Evolutionary conservation across 345 rosid species (phyloP).

Genomic region (Salix suchowensis): DNA sequence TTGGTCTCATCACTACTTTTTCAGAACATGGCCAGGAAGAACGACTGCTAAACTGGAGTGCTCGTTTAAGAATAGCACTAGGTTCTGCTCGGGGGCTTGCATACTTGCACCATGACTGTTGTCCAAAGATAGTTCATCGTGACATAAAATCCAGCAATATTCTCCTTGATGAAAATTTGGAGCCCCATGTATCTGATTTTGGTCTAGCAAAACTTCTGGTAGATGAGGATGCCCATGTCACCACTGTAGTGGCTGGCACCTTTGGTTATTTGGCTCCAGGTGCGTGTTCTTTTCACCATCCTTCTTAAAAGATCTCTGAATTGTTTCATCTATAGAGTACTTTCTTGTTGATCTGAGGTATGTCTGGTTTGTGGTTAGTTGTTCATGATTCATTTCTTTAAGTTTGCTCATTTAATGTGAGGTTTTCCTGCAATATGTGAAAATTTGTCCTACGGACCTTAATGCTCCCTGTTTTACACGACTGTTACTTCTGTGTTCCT

Average conservation of each 20-base stretch:
- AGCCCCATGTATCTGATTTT: slow-evolving; percentile 86
- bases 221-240: slow-evolving; percentile 87
- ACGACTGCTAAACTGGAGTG: slow-evolving; percentile 57
- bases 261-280: slow-evolving; percentile 98
- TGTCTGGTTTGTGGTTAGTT: not conserved
- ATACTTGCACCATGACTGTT: slow-evolving; percentile 86
- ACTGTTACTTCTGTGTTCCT: too few relatives aligned
- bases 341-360: too few relatives aligned
- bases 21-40: slow-evolving; percentile 36
- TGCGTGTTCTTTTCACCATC: slow-evolving; percentile 11
- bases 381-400: not conserved
- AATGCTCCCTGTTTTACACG: not conserved
- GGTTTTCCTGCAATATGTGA: not conserved
- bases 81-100: slow-evolving; percentile 91
- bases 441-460: not conserved
- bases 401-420: not conserved
- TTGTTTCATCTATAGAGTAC: too few relatives aligned
- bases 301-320: too few relatives aligned
- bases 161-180: slow-evolving; percentile 81
- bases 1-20: not conserved
- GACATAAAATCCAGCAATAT: slow-evolving; percentile 95
- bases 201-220: slow-evolving; percentile 95
- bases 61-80: slow-evolving; percentile 63
- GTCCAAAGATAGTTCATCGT: slow-evolving; percentile 80
- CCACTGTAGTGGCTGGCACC: slow-evolving; percentile 96